These are phyloP conservation scores for Hyphodiscus sp. DNA, from an alignment of 2,329 filamentous ascomycete species.

Conservation along the genomic window DNA sequence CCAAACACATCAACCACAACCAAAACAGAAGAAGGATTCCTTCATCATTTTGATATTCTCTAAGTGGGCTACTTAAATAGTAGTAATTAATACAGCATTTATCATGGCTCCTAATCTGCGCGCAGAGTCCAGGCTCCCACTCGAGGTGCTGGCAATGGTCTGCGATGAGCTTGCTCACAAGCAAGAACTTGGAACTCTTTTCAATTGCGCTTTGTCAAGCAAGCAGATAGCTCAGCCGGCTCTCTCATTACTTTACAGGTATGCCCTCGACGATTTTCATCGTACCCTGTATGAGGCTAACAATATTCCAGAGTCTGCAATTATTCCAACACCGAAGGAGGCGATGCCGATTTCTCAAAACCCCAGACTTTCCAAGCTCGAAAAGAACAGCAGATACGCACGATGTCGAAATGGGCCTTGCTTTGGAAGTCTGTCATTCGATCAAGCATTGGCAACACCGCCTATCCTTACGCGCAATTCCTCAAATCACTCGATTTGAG, in stretches of 20 bases:
- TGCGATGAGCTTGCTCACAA: conserved; percentile 50
- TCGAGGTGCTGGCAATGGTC: conserved; percentile 48
- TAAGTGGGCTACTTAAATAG: not conserved
- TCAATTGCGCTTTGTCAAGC: conserved; percentile 49
- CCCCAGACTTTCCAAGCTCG: conserved; percentile 14
- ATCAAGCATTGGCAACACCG: conserved; percentile 55
- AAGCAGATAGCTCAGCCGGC: conserved; percentile 52
- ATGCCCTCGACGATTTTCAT: conserved; percentile 5
- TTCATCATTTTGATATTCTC: not conserved
- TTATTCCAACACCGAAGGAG: conserved; percentile 37
- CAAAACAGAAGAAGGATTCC: not conserved
- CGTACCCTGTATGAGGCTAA: not conserved
- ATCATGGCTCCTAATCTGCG: conserved; percentile 38
- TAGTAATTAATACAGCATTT: not conserved
- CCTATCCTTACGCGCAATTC: conserved; percentile 64
- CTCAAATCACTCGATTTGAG: conserved; percentile 57
- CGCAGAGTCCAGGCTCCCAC: conserved; percentile 31
- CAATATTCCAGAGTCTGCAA: conserved; percentile 38
- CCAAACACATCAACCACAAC: conserved; percentile 3
- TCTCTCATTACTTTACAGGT: conserved; percentile 59
- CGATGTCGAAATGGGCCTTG: conserved; percentile 47
- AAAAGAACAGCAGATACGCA: conserved; percentile 13
- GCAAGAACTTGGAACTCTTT: conserved; percentile 54
- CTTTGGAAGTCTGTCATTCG: conserved; percentile 64
- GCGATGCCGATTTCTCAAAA: conserved; percentile 33